A percentile compares a stretch with the other conserved stretches of the same genome.
Evolutionary conservation across 495 filamentous ascomycete genomes (phyloP).

Genomic region (Apiosordaria backusii): DNA sequence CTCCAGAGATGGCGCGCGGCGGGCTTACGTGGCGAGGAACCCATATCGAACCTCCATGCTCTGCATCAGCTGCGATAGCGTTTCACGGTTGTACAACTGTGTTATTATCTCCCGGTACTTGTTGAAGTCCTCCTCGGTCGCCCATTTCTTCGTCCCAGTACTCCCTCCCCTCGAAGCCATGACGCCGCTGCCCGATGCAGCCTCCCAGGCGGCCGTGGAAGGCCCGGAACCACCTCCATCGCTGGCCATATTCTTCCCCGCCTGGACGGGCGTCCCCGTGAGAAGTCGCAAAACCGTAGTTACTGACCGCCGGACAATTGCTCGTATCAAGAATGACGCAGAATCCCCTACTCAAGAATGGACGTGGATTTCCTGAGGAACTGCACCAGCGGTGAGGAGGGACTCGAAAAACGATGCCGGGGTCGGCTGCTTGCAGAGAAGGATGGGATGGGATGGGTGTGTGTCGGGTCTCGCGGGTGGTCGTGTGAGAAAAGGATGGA

Average conservation of each 20-base stretch:
- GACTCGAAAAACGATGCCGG: too few species aligned
- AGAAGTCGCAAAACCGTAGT: background rate
- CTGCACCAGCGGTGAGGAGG: background rate
- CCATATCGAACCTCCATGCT: background rate
- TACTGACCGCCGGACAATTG: background rate
- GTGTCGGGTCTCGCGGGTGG: background rate
- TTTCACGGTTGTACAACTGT: constrained; percentile 1
- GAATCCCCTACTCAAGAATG: background rate
- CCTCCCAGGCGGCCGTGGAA: background rate
- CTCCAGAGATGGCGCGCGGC: background rate
- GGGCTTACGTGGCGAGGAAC: constrained; percentile 6
- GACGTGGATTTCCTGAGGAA: background rate
- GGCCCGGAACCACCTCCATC: background rate
- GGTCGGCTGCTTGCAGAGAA: background rate
- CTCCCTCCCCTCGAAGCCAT: background rate
- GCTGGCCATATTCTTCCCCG: constrained; percentile 1
- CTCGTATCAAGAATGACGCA: background rate
- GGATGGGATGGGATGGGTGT: background rate
- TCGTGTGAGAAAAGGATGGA: background rate
- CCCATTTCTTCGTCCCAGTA: constrained; percentile 6
- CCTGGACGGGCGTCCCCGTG: background rate
- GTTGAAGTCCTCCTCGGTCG: constrained; percentile 7
- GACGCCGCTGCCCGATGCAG: background rate
- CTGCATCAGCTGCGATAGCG: constrained; percentile 3
- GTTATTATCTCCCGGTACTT: background rate